These are phyloP conservation scores for Pleurostoma richardsiae DNA, from an alignment of 2,329 filamentous ascomycete genomes.

Conservation along the genomic window DNA sequence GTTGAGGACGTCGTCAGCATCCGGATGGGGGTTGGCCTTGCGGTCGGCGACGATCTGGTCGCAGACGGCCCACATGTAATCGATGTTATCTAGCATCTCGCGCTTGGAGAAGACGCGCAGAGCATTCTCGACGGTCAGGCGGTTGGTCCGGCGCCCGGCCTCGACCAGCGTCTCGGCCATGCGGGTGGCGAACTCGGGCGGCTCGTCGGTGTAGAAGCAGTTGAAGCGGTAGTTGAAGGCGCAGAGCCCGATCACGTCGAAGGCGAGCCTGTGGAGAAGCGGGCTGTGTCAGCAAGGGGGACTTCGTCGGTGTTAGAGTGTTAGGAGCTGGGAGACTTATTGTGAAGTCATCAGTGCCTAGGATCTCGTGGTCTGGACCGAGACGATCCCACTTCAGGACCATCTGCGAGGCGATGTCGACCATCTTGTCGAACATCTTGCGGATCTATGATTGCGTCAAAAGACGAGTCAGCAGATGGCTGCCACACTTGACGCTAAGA, in stretches of 20 bases:
- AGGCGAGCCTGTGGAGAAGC: conserved; percentile 4
- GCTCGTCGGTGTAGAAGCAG: conserved; percentile 11
- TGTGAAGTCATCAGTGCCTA: conserved; percentile 10
- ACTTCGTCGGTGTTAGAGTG: background rate
- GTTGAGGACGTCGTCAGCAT: conserved; percentile 10
- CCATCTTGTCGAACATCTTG: conserved; percentile 11
- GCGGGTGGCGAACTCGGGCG: conserved; percentile 8
- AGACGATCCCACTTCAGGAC: conserved; percentile 12
- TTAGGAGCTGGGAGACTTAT: background rate
- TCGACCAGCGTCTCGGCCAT: conserved; percentile 11
- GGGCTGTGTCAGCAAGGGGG: background rate
- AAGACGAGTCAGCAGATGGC: background rate
- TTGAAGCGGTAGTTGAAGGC: conserved; percentile 14
- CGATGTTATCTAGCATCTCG: conserved; percentile 9
- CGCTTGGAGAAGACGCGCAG: conserved; percentile 7
- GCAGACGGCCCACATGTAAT: conserved; percentile 9
- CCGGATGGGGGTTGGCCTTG: conserved; percentile 8
- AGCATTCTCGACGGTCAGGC: conserved; percentile 6
- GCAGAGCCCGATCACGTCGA: conserved; percentile 12
- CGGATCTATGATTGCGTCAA: conserved; percentile 2
- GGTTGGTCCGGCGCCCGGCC: conserved; percentile 8
- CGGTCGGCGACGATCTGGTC: conserved; percentile 10
- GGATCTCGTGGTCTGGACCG: conserved; percentile 10
- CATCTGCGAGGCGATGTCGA: conserved; percentile 12
- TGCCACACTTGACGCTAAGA: background rate